A percentile compares a stretch with the other conserved stretches of the same genome.
Evolutionary conservation across 2,329 filamentous ascomycete species (phyloP).

Genomic region (Trichoderma atroviride): DNA sequence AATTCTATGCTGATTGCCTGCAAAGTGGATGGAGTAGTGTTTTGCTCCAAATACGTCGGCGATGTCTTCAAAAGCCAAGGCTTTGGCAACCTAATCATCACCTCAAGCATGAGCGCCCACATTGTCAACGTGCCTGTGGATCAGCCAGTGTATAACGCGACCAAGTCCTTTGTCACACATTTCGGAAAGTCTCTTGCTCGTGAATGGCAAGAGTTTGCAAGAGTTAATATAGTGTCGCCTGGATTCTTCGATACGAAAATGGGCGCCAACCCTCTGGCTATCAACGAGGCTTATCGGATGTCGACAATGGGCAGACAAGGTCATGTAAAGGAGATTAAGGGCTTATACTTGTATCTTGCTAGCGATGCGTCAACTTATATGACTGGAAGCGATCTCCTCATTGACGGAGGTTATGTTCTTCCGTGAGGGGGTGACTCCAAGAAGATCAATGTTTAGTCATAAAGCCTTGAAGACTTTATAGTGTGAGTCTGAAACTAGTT

Average conservation of each 20-base stretch:
- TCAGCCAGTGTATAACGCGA: constrained; percentile 17
- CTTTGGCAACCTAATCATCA: constrained; percentile 14
- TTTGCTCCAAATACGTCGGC: constrained; percentile 9
- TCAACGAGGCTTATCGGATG: constrained; percentile 19
- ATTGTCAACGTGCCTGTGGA: constrained; percentile 18
- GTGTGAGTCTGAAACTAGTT: background rate
- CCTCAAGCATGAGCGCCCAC: constrained; percentile 7
- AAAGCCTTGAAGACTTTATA: background rate
- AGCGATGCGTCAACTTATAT: constrained; percentile 12
- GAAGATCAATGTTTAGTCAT: background rate
- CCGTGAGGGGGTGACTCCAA: background rate
- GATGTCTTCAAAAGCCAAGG: background rate
- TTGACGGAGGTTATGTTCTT: constrained; percentile 14
- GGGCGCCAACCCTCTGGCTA: background rate
- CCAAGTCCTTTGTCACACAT: constrained; percentile 13
- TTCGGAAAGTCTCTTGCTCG: constrained; percentile 18
- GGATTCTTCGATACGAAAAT: constrained; percentile 19
- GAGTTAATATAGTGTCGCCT: constrained; percentile 14
- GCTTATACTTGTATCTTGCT: constrained; percentile 8
- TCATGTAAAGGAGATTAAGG: constrained; percentile 16
- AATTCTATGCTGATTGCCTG: background rate
- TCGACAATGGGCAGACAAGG: constrained; percentile 3
- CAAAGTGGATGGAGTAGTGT: constrained; percentile 14
- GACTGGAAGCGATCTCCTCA: constrained; percentile 9
- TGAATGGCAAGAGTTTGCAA: constrained; percentile 16